Conservation (phyloP, 2,329 filamentous ascomycete species). For the Cladophialophora exuberans region DNA sequence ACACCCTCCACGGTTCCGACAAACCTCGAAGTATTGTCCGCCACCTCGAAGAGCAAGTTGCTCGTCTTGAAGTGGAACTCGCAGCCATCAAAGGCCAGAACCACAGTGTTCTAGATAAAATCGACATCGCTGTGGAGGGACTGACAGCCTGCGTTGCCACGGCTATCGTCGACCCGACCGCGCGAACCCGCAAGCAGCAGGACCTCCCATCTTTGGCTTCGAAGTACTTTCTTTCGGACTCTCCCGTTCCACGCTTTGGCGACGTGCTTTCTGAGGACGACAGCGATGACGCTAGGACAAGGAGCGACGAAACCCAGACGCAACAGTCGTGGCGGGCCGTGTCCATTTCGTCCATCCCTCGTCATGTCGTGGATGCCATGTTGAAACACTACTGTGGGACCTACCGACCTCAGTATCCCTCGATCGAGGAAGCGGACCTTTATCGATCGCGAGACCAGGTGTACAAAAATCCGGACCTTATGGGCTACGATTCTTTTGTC, state of each 20-base stretch:
- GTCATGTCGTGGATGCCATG: slow-evolving; percentile 19
- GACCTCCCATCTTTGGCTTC: slow-evolving; percentile 6
- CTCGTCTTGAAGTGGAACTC: slow-evolving; percentile 33
- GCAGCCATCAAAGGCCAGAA: not conserved
- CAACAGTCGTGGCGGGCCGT: not conserved
- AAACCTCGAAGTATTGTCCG: slow-evolving; percentile 35
- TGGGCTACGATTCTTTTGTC: slow-evolving; percentile 13
- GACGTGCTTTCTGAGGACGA: too few relatives aligned
- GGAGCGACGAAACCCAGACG: not conserved
- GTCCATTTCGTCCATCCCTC: slow-evolving; percentile 18
- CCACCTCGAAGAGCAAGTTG: slow-evolving; percentile 36
- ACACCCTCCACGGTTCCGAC: slow-evolving; percentile 20
- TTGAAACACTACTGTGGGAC: slow-evolving; percentile 24
- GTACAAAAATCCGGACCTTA: slow-evolving; percentile 6
- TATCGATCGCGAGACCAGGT: slow-evolving; percentile 14
- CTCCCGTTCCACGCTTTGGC: slow-evolving; percentile 13
- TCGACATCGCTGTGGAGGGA: not conserved
- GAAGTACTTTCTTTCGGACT: slow-evolving; percentile 12
- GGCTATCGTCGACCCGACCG: not conserved
- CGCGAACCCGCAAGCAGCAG: slow-evolving; percentile 8
- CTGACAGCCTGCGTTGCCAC: not conserved
- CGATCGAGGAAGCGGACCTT: slow-evolving; percentile 17
- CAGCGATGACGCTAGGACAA: too few relatives aligned
- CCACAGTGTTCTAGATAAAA: not conserved
- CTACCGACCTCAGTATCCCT: slow-evolving; percentile 17